Evolutionary conservation across 75 land plant species (phyloP), one percentile per base, ranked within the genome.

Genomic region (Pinus taeda): DNA sequence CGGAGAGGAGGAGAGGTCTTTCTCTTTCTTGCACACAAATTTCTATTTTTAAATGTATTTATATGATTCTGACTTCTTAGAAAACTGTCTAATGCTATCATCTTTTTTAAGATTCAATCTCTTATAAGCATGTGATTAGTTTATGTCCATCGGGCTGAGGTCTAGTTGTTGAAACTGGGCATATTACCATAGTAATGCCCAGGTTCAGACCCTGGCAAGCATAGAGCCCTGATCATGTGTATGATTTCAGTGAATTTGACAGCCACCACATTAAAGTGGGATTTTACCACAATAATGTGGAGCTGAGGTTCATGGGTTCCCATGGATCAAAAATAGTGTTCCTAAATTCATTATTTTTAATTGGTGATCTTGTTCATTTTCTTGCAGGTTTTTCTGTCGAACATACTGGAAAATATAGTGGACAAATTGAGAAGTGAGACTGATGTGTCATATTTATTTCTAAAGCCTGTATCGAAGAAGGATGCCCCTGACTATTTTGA

Each of bases 401-500:
- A 95, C 75, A 84, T 93, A 15, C 83, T 97, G 59, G 98, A 93
- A 74, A 76, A 49, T 57, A 87, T 97, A 58, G 91, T 93, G 58
- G 96, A 97, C 18, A 80, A 20, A 9, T 73, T 97, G 71, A 86
- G 57, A 70, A 88, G 81, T 17, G 77, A 71, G 15, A 60, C 39
- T 12, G 93, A 92, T 4, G 64, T 89, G 5, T 89, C 98, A 15
- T 93, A 69, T 67, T 88, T 97, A 2, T 97, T 97, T 86, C 79
- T 81, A 0, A 95, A 93, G 79, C 99, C 99, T 1, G 99, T 95
- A 6, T 74, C 96, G 21, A 97, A 91, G 84, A 97, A 97, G 74
- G 98, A 97, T 56, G 98, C 99, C 36, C 98, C 99, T 4, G 98
- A 97, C 71, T 97, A 97, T 80, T 81, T 81, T 20, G 79, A 89